Base-by-base conservation (phyloP, 306 rosid species). In the Clitoria ternatea region DNA sequence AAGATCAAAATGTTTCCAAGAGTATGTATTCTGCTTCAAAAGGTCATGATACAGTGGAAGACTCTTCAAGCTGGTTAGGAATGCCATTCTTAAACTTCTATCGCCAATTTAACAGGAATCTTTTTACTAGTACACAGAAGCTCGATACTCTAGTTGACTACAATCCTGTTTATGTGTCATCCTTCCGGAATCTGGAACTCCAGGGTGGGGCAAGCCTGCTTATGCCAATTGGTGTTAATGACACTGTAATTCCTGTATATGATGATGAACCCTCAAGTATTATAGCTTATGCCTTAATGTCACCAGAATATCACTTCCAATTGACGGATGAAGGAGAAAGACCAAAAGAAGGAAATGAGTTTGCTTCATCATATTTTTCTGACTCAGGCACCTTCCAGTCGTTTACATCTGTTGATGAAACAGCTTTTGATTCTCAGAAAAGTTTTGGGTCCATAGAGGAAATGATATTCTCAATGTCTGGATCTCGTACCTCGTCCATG, bases 241-340 rank as follows among this genome's bases (percentile, higher is more conserved):
- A 89, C 65, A 85, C 89, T 52, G 85, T 91, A 72, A 80, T 95
- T 80, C 92, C 99, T 14, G 89, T 95, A 65, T 95, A 89, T 61
- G 96, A 95, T 43, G 97, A 95, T 59, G 97, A 95, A 66, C 97
- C 97, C 69, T 80, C 96, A 19, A 95, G 99, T 72, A 75, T 91
- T 59, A 89, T 95, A 82, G 79, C 97, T 36, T 86, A 85, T 86
- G 95, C 97, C 50, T 72, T 95, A 69, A 77, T 65, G 30, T 85
- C 92, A 32, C 83, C 86, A 17, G 86, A 86, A 60, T 91, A 95
- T 74, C 83, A 68, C 24, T 20, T 8, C 43, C 96, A 87, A 80
- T 54, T 84, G 61, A 66, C 57, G 53, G 89, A 81, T 67, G 97
- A 89, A 50, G 77, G 60, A 66, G 96, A 87, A 63, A 87, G 60